Percentiles rank a stretch among this genome's conserved stretches.
phyloP scores from a whole-genome alignment of 2,329 filamentous ascomycete genomes.

The Venturiaceae sp. region DNA sequence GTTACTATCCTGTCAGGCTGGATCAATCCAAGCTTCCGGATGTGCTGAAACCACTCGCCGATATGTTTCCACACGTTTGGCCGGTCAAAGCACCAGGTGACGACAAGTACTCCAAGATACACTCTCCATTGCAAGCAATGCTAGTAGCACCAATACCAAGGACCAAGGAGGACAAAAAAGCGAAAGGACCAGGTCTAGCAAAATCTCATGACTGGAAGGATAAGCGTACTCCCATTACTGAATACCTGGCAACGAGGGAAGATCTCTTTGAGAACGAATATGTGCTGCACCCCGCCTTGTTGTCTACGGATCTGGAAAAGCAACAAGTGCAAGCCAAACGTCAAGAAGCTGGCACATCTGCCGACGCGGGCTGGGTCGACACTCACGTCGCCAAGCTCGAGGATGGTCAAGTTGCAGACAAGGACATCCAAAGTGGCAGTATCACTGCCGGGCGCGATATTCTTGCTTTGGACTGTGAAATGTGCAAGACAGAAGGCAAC shows the following conservation, averaged over 20 bases:
- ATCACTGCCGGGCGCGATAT: constrained; percentile 73
- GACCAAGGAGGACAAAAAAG: constrained; percentile 55
- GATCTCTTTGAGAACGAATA: constrained; percentile 81
- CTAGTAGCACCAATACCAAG: constrained; percentile 66
- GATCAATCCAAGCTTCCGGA: constrained; percentile 29
- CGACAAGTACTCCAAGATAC: constrained; percentile 66
- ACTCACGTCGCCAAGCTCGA: constrained; percentile 57
- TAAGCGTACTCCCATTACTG: constrained; percentile 70
- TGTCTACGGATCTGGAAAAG: constrained; percentile 47
- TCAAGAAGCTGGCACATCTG: constrained; percentile 37
- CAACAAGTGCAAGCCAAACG: constrained; percentile 43
- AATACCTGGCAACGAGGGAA: constrained; percentile 61
- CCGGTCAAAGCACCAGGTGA: constrained; percentile 83
- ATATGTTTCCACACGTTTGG: constrained; percentile 84
- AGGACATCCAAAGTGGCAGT: constrained; percentile 68
- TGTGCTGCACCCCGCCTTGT: constrained; percentile 68
- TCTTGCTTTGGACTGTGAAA: constrained; percentile 87
- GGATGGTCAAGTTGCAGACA: constrained; percentile 58
- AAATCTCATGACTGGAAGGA: constrained; percentile 59
- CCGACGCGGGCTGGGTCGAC: constrained; percentile 69
- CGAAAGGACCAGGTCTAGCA: constrained; percentile 50
- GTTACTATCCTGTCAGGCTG: constrained; percentile 39
- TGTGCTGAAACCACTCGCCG: constrained; percentile 52
- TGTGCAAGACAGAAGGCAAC: constrained; percentile 79
- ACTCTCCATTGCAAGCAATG: constrained; percentile 81